phyloP scores from a whole-genome alignment of 2,329 filamentous ascomycete genomes.

The Ophiocordyceps camponoti-rufipedis region DNA sequence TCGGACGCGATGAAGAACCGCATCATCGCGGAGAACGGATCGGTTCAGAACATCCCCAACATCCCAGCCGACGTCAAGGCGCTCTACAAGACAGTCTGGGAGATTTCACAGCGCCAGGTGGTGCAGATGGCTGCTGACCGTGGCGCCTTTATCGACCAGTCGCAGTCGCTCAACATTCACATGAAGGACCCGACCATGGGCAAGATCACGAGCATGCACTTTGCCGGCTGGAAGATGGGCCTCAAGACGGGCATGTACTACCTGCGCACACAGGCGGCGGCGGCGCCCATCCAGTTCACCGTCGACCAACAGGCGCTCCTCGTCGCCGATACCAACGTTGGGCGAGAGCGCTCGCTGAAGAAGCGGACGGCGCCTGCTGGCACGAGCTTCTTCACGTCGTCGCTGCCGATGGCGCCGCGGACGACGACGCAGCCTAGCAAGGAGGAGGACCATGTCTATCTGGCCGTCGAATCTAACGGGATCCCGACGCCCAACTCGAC shows the following conservation, averaged over 20 bases:
- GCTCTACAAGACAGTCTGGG: slow-evolving; percentile 99
- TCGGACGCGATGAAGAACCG: slow-evolving; percentile 99
- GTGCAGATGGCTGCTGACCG: slow-evolving; percentile 97
- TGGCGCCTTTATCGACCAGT: slow-evolving; percentile 97
- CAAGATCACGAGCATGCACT: slow-evolving; percentile 99
- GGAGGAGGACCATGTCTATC: slow-evolving; percentile 27
- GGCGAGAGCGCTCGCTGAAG: slow-evolving; percentile 44
- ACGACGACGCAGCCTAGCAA: slow-evolving; percentile 39
- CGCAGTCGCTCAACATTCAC: slow-evolving; percentile 97
- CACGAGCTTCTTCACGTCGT: slow-evolving; percentile 34
- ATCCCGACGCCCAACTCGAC: slow-evolving; percentile 52
- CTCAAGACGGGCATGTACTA: slow-evolving; percentile 99
- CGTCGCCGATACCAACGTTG: slow-evolving; percentile 64
- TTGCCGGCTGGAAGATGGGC: slow-evolving; percentile 95
- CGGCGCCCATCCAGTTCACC: slow-evolving; percentile 95
- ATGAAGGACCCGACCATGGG: slow-evolving; percentile 99
- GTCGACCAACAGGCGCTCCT: slow-evolving; percentile 93
- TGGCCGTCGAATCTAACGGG: slow-evolving; percentile 27
- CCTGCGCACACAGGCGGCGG: slow-evolving; percentile 90
- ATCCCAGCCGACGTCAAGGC: slow-evolving; percentile 92
- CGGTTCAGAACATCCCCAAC: slow-evolving; percentile 91
- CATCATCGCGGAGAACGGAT: slow-evolving; percentile 93
- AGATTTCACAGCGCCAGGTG: slow-evolving; percentile 89
- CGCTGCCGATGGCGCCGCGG: slow-evolving; percentile 41
- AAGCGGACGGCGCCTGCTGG: slow-evolving; percentile 47